Base-by-base conservation (phyloP, 148 eudicot genomes). In the Rhododendron kiyosumense region DNA sequence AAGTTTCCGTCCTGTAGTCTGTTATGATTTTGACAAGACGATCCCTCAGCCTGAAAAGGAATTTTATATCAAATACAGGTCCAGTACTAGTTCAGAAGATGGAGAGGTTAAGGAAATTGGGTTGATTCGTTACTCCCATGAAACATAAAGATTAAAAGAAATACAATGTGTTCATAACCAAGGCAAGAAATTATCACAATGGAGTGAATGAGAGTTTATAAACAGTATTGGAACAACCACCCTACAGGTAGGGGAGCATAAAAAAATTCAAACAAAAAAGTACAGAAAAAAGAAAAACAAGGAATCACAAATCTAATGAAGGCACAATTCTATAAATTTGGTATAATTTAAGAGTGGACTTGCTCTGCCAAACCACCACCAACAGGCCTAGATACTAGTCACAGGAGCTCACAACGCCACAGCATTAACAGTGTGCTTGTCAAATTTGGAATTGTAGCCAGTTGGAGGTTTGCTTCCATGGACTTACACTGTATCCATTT, bases 1-100 rank as follows among this genome's bases (percentile, higher is more conserved):
- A 96, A 86, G 99, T 96, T 92, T 96, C 99, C 0, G 99, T 96
- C 88, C 98, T 92, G 87, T 96, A 96, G 88, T 96, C 96, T 7
- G 98, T 95, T 79, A 95, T 89, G 87, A 96, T 95, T 89, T 96
- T 96, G 87, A 96, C 98, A 80, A 95, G 90, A 36, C 98, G 98
- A 85, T 96, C 99, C 90, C 99, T 94, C 82, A 96, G 88, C 90
- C 99, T 95, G 94, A 82, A 85, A 32, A 65, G 71, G 34, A 75
- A 54, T 65, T 30, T 54, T 54, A 48, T 48, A 77, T 81, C 28
- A 78, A 26, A 54, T 22, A 30, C 13, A 34, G 76, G 22, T 65
- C 22, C 32, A 59, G 22, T 22, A 65, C 17, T 22, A 46, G 54
- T 48, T 45, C 32, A 28, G 24, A 22, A 77, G 52, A 54, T 74